Base-by-base conservation (phyloP, 345 rosid genomes). In the Linum trigynum region DNA sequence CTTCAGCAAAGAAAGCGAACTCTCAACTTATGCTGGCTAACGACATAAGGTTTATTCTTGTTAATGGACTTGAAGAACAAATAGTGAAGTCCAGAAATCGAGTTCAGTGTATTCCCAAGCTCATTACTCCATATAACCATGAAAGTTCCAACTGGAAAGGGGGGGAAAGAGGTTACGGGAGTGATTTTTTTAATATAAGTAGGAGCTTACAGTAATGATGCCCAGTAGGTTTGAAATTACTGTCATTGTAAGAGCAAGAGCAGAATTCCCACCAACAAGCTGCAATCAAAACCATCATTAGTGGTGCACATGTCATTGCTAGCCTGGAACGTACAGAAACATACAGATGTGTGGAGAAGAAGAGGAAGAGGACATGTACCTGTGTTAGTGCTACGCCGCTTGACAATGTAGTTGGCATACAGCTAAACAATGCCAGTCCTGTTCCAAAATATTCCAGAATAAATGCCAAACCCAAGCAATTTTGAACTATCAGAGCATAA, bases 401-500 rank as follows among this genome's bases (percentile, higher is more conserved):
- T 11, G 70, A 71, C 32, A 71, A 57, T 61, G 75, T 71, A 8
- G 75, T 71, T 45, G 75, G 75, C 70, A 71, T 5, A 71, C 75
- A 65, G 43, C 70, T 4, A 43, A 43, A 43, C 10, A 43, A 43
- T 43, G 50, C 50, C 50, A 43, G 50, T 43, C 50, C 50, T 43
- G 50, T 43, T 43, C 50, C 50, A 11, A 43, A 7, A 43, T 11
- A 7, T 11, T 43, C 50, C 50, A 43, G 50, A 43, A 43, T 43
- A 7, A 43, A 43, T 43, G 50, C 50, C 6, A 43, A 43, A 43
- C 32, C 10, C 50, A 43, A 43, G 50, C 50, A 43, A 43, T 43
- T 11, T 43, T 43, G 9, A 43, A 43, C 5, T 11, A 43, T 43
- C 50, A 11, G 50, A 43, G 10, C 50, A 43, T 5, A 43, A 43